Conservation (phyloP, 257 asterid genomes). For the Penstemon newberryi region DNA sequence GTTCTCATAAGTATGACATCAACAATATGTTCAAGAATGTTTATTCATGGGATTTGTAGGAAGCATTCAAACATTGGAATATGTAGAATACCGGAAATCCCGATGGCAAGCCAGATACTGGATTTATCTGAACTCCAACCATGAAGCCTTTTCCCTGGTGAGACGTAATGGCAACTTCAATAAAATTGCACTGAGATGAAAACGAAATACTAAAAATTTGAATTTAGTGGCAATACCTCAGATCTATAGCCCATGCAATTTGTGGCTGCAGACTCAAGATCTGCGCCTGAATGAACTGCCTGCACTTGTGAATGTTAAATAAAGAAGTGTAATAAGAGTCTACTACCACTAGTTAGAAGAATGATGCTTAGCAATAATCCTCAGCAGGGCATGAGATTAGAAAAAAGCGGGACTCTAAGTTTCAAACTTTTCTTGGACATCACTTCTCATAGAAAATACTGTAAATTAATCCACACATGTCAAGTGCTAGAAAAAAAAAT, state of each 20-base stretch:
- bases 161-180: constrained; percentile 28
- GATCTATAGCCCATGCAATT: constrained; percentile 93
- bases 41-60: not conserved
- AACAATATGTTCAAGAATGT: constrained; percentile 18
- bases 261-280: constrained; percentile 90
- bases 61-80: constrained; percentile 18
- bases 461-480: not conserved
- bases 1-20: constrained; percentile 30
- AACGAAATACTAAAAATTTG: constrained; percentile 15
- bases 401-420: not conserved
- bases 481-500: constrained; percentile 7
- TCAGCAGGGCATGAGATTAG: constrained; percentile 2
- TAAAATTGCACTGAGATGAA: constrained; percentile 16
- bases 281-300: constrained; percentile 99
- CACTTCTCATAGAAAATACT: not conserved
- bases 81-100: constrained; percentile 69
- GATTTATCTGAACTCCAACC: constrained; percentile 97
- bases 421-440: not conserved
- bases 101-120: constrained; percentile 93
- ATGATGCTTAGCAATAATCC: constrained; percentile 18
- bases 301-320: constrained; percentile 36
- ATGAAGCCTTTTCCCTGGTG: constrained; percentile 92
- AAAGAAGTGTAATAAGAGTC: not conserved
- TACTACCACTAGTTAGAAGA: constrained; percentile 5
- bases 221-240: constrained; percentile 52